These are phyloP conservation scores for Russula lepida DNA, from an alignment of 768 basidiomycete species.

Conservation along the genomic window DNA sequence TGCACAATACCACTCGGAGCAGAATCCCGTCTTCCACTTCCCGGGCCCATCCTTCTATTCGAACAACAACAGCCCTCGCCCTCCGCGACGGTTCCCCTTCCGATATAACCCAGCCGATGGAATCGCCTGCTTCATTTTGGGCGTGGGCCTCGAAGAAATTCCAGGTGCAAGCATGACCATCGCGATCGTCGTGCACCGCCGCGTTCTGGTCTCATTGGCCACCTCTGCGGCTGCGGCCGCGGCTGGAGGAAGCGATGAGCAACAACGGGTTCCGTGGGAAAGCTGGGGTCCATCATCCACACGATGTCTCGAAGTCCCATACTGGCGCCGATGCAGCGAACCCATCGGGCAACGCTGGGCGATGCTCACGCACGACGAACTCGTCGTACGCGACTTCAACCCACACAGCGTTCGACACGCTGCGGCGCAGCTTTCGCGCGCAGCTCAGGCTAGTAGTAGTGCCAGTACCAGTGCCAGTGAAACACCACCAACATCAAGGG, in stretches of 20 bases:
- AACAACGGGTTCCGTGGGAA: background rate
- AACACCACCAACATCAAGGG: background rate
- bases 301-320: constrained; percentile 1
- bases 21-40: background rate
- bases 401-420: constrained; percentile 4
- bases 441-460: too few species aligned
- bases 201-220: background rate
- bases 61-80: background rate
- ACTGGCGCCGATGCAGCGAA: constrained; percentile 1
- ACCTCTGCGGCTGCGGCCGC: background rate
- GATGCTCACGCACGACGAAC: background rate
- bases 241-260: background rate
- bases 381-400: constrained; percentile 4
- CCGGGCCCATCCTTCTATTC: too few species aligned
- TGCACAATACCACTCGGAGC: background rate
- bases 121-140: constrained; percentile 5
- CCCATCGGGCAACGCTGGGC: constrained; percentile 4
- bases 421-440: background rate
- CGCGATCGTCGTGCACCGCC: constrained; percentile 8
- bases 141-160: constrained; percentile 10
- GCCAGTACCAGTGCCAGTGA: background rate
- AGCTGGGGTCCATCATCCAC: background rate
- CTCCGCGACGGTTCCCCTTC: background rate
- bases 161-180: constrained; percentile 9
- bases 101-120: background rate